Evolutionary conservation across 2,329 filamentous ascomycete genomes (phyloP).

Genomic region (Fusarium solani-melongenae): DNA sequence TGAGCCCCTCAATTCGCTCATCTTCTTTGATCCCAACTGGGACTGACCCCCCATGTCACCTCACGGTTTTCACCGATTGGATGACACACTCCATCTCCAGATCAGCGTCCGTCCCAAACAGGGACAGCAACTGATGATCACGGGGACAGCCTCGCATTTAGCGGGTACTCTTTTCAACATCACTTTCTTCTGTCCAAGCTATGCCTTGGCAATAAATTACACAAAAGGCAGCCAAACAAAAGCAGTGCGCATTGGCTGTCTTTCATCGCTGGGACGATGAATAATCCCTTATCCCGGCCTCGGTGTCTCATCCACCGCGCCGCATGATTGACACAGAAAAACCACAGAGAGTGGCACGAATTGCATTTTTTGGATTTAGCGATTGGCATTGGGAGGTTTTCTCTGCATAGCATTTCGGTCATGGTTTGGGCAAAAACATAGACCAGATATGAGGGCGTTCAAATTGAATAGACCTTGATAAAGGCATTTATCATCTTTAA

Average conservation of each 20-base stretch:
- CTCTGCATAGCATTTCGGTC: constrained; percentile 32
- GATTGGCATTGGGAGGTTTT: constrained; percentile 20
- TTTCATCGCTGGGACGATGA: constrained; percentile 20
- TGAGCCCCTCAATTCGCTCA: constrained; percentile 5
- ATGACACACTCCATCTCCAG: constrained; percentile 10
- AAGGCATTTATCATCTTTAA: constrained; percentile 13
- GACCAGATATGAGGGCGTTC: constrained; percentile 30
- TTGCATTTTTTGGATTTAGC: constrained; percentile 38
- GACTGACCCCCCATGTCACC: constrained; percentile 8
- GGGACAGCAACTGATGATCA: constrained; percentile 24
- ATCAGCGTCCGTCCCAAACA: constrained; percentile 28
- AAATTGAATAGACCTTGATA: constrained; percentile 21
- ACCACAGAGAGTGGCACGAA: not conserved
- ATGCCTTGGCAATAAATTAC: constrained; percentile 7
- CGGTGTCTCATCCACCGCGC: constrained; percentile 33
- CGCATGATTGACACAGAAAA: constrained; percentile 15
- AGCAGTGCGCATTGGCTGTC: constrained; percentile 40
- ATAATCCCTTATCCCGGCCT: constrained; percentile 1
- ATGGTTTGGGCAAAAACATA: constrained; percentile 24
- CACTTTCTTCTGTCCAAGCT: constrained; percentile 2
- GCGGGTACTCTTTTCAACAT: not conserved
- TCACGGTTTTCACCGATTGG: constrained; percentile 18
- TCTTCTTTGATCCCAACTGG: constrained; percentile 8
- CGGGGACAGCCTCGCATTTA: constrained; percentile 19
- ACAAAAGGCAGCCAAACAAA: constrained; percentile 36